These are phyloP conservation scores for cucumber (Cucumis sativus) DNA, from an alignment of 306 rosid genomes.

Conservation along the genomic window Cucumber_9930_V3 NC_026658.2:4999501-5000000, in stretches of 20 bases:
- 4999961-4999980: no score
- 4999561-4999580: not conserved
- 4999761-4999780: not conserved
- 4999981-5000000: no score
- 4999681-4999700: not conserved
- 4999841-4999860: no score
- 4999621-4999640: not conserved
- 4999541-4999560: not conserved
- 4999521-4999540: not conserved
- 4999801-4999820: not conserved
- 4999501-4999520: not conserved
- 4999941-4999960: no score
- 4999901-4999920: no score
- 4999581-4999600: not conserved
- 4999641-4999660: not conserved
- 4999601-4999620: not conserved
- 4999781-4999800: not conserved
- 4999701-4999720: not conserved
- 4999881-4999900: no score
- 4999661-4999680: not conserved
- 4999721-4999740: not conserved
- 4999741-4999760: not conserved
- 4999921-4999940: no score
- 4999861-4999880: no score
- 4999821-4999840: no score